phyloP scores from a whole-genome alignment of 1,284 basidiomycete genomes.

The Pterula multifida region DNA sequence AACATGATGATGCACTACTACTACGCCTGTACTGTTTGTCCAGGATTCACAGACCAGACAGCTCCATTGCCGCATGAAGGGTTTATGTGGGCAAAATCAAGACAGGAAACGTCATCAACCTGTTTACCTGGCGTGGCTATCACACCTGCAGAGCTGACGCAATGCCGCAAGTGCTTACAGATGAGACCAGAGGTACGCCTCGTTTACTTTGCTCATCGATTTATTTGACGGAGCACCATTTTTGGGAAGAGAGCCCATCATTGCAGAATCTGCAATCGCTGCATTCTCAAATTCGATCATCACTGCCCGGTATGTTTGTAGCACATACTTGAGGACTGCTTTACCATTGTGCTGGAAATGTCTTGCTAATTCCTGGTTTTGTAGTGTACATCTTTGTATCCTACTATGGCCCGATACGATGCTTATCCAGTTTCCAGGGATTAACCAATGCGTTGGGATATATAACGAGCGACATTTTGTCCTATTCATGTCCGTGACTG shows the following conservation, averaged over 20 bases:
- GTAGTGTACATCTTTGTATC: constrained; percentile 14
- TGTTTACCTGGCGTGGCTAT: constrained; percentile 22
- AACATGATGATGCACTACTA: constrained; percentile 82
- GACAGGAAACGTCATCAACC: constrained; percentile 10
- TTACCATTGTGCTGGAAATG: not conserved
- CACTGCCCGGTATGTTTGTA: constrained; percentile 71
- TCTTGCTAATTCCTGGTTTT: constrained; percentile 6
- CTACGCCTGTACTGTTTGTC: constrained; percentile 65
- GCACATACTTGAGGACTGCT: too few relatives aligned
- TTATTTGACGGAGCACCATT: constrained; percentile 9
- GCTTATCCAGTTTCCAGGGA: constrained; percentile 44
- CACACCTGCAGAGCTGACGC: constrained; percentile 39
- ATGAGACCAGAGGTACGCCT: constrained; percentile 68
- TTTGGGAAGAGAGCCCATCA: constrained; percentile 84
- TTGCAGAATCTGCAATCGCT: constrained; percentile 86
- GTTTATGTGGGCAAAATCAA: constrained; percentile 42
- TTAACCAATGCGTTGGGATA: constrained; percentile 94
- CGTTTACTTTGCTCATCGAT: not conserved
- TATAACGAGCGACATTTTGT: constrained; percentile 95
- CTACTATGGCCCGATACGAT: constrained; percentile 15
- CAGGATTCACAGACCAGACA: constrained; percentile 58
- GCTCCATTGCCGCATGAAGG: constrained; percentile 26
- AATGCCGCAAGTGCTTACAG: constrained; percentile 58
- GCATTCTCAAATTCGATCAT: constrained; percentile 90
- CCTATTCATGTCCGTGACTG: constrained; percentile 69